Evolutionary conservation across 106 monocot species (phyloP).

Genomic region (Dendrobium officinale): DNA sequence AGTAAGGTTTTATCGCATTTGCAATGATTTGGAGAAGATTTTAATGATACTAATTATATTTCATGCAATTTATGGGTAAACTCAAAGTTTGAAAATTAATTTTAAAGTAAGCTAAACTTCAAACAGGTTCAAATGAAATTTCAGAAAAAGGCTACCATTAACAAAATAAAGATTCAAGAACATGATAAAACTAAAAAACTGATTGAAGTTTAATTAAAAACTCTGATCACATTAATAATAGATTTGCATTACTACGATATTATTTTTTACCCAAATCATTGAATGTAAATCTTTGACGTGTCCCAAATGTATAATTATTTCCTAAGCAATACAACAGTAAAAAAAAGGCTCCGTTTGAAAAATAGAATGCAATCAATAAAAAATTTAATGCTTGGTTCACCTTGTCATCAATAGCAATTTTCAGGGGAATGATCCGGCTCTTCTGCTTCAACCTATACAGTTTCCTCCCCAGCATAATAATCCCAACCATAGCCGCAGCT

Average conservation of each 20-base stretch:
- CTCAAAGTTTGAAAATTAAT: neutral
- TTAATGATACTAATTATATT: neutral
- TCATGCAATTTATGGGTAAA: neutral
- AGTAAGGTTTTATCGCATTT: neutral
- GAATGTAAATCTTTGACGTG: neutral
- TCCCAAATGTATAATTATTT: neutral
- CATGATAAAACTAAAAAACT: neutral
- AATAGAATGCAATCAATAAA: neutral
- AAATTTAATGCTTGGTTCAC: conserved; percentile 14
- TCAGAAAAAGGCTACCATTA: neutral
- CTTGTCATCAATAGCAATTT: conserved; percentile 42
- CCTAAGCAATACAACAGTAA: neutral
- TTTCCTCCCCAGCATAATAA: conserved; percentile 41
- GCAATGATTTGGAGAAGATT: neutral
- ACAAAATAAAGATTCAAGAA: neutral
- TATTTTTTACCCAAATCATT: neutral
- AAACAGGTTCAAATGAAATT: neutral
- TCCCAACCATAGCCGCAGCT: conserved; percentile 45
- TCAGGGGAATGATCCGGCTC: conserved; percentile 29
- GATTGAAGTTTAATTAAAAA: neutral
- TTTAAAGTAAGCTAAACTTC: neutral
- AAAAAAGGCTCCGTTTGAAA: neutral
- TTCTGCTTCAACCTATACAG: conserved; percentile 43
- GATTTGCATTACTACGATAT: neutral
- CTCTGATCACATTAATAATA: neutral